Base-by-base conservation (phyloP, 495 filamentous ascomycete species). In the Usnea hakonensis region DNA sequence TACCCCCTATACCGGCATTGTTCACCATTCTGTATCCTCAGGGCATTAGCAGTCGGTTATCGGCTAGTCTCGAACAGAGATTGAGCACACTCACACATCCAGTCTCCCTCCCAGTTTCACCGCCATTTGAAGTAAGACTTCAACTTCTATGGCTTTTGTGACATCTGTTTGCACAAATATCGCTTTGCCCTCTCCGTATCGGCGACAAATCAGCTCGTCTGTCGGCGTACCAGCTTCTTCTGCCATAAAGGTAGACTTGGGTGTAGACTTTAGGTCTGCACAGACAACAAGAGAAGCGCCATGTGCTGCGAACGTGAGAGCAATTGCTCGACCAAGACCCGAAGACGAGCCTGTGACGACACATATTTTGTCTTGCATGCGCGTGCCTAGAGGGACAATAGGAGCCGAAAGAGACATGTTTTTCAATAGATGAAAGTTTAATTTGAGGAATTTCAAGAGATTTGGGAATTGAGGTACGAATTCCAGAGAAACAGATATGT, bases 261-360 rank as follows among this genome's bases (percentile, higher is more conserved):
- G 71, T 70, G 13, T 63, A n/a, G 74, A 66, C 36, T 65, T 68
- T 28, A 84, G 58, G 69, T 82, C 76, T 0, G 75, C 77, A 54
- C 79, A 83, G 43, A 82, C 73, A 11, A 84, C 68, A 0, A 64
- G 64, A 44, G 70, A 67, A 7, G 81, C 74, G 9, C 79, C 80
- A 63, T 82, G 74, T 9, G 57, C 63, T 13, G 76, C 74, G 62
- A 76, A 79, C 1, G 71, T 66, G 10, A 70, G 65, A 16, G 68
- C 60, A 54, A 67, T 64, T 28, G 68, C 77, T 46, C 78, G 70
- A 26, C 81, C 78, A 0, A 82, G 61, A 6, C 79, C 79, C 0
- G 76, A 76, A 2, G 79, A 79, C 8, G 77, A 38, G 37, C 81
- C 81, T 2, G 79, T 82, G 23, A 83, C 71, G 21, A 82, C 76